Conservation (phyloP, 805 yeast genomes). For the Candida adriatica region DNA sequence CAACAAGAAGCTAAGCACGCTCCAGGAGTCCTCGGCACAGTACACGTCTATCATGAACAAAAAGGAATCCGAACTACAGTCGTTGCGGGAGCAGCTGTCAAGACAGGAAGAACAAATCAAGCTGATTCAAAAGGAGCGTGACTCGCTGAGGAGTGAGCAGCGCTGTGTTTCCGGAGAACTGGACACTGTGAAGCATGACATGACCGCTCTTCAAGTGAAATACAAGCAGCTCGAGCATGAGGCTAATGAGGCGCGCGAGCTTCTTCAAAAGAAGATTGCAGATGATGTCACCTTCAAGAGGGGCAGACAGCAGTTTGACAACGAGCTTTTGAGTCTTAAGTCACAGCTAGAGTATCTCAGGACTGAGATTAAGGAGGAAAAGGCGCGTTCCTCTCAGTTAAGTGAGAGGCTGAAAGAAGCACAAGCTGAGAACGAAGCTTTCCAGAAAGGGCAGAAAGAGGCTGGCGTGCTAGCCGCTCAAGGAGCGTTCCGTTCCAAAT, state of each 20-base stretch:
- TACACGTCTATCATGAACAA: constrained; percentile 28
- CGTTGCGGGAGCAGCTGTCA: constrained; percentile 22
- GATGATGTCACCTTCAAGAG: constrained; percentile 37
- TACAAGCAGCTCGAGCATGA: constrained; percentile 38
- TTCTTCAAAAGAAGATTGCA: constrained; percentile 35
- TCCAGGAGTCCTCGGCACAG: constrained; percentile 31
- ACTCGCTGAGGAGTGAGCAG: constrained; percentile 23
- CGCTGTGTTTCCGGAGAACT: constrained; percentile 23
- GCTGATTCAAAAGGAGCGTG: constrained; percentile 26
- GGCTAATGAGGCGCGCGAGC: constrained; percentile 33
- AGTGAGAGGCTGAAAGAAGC: constrained; percentile 23
- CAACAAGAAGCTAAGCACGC: constrained; percentile 30
- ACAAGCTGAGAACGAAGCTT: constrained; percentile 28
- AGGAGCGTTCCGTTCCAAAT: constrained; percentile 20
- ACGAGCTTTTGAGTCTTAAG: constrained; percentile 33
- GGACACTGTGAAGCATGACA: constrained; percentile 22
- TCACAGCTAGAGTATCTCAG: constrained; percentile 15
- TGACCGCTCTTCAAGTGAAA: constrained; percentile 19
- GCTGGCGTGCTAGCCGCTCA: constrained; percentile 18
- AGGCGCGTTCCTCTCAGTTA: constrained; percentile 23
- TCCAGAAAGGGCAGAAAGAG: constrained; percentile 18
- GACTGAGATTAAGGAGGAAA: constrained; percentile 24
- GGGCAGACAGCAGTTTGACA: constrained; percentile 38
- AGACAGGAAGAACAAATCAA: constrained; percentile 22
- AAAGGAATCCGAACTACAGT: constrained; percentile 30